Conservation (phyloP, 176 grass and related monocot genomes). For the Paspalum notatum region DNA sequence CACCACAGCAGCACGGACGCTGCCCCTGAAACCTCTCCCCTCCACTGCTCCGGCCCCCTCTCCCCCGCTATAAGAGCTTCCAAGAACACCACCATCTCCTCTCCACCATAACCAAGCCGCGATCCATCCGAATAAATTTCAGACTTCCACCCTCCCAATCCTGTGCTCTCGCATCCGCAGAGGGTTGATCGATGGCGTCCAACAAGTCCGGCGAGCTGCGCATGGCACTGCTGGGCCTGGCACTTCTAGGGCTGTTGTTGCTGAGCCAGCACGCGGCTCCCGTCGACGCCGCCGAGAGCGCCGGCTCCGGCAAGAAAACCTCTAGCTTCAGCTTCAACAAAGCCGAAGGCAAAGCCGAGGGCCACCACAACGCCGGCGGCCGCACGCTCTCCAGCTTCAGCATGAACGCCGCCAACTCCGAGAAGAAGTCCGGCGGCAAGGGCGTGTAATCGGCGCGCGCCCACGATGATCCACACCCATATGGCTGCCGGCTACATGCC, state of each 20-base stretch:
- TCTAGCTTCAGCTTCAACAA: conserved; percentile 51
- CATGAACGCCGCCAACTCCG: background rate
- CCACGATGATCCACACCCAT: background rate
- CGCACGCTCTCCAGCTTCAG: conserved; percentile 48
- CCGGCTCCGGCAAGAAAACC: background rate
- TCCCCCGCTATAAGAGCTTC: conserved; percentile 34
- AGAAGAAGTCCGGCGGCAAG: background rate
- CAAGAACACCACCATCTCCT: background rate
- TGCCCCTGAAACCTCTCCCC: conserved; percentile 38
- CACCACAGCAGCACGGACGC: conserved; percentile 16
- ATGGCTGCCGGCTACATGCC: no score
- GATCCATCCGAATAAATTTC: conserved; percentile 31
- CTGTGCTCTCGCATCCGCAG: background rate
- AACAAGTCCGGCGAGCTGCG: conserved; percentile 55
- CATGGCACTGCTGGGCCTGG: conserved; percentile 44
- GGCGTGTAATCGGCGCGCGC: conserved; percentile 8
- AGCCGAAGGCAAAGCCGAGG: background rate
- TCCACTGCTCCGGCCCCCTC: background rate
- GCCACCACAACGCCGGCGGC: background rate
- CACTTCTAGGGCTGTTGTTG: conserved; percentile 47
- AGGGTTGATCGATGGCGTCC: conserved; percentile 31
- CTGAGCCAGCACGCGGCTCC: conserved; percentile 39
- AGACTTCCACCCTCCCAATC: background rate
- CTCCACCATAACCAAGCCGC: conserved; percentile 17
- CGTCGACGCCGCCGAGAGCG: background rate